A percentile compares a stretch with the other conserved stretches of the same genome.
These are phyloP conservation scores for Primulina huaijiensis DNA, from an alignment of 257 asterid genomes.

Conservation along the genomic window DNA sequence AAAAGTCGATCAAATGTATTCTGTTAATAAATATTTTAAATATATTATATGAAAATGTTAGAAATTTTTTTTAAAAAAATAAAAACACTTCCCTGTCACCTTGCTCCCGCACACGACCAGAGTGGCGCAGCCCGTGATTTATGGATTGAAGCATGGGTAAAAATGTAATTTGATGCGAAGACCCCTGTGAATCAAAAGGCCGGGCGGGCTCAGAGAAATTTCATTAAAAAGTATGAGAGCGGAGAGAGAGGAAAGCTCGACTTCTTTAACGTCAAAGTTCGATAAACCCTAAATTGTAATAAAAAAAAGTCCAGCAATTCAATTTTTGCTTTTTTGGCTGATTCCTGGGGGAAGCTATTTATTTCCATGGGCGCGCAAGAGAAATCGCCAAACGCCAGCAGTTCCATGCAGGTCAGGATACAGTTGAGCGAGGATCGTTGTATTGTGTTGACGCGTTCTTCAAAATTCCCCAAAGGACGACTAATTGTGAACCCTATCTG, in stretches of 20 bases:
- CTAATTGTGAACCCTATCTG: too few relatives aligned
- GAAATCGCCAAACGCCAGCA: conserved; percentile 42
- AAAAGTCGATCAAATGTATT: too few relatives aligned
- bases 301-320: conserved; percentile 21
- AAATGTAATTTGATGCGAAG: background rate
- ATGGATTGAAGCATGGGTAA: background rate
- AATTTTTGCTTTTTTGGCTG: conserved; percentile 18
- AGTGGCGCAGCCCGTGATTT: too few relatives aligned
- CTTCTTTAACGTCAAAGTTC: conserved; percentile 17
- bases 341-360: conserved; percentile 28
- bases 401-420: conserved; percentile 49
- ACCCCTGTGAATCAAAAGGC: background rate
- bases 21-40: too few relatives aligned
- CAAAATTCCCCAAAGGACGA: too few relatives aligned
- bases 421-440: background rate
- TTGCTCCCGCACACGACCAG: too few relatives aligned
- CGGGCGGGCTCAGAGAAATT: conserved; percentile 13
- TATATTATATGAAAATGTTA: too few relatives aligned
- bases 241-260: conserved; percentile 22
- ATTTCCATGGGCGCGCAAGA: conserved; percentile 53
- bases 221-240: conserved; percentile 23
- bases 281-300: conserved; percentile 64
- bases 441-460: background rate
- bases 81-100: too few relatives aligned
- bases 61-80: too few relatives aligned